phyloP scores from a whole-genome alignment of 2,329 filamentous ascomycete species.

The Neoarthrinium moseri region DNA sequence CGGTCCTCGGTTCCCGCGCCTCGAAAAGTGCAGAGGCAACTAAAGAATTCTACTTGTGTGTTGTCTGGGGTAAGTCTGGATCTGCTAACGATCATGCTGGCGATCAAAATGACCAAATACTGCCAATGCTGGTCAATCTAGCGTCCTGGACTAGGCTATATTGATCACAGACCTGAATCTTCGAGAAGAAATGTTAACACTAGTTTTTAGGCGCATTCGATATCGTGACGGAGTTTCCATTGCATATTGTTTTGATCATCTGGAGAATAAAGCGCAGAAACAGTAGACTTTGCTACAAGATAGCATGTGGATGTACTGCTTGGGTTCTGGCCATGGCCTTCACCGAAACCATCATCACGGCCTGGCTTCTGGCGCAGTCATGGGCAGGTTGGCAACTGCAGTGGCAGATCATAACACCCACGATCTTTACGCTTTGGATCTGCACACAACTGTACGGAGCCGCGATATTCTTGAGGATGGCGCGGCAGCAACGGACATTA shows the following conservation, averaged over 20 bases:
- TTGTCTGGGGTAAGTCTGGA: slow-evolving; percentile 1
- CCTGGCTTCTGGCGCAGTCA: not conserved
- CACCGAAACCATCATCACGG: not conserved
- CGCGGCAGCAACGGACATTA: not conserved
- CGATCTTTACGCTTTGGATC: slow-evolving; percentile 4
- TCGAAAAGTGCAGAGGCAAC: not conserved
- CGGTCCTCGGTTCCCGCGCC: slow-evolving; percentile 1
- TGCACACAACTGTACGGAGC: slow-evolving; percentile 4
- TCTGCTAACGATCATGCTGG: not conserved
- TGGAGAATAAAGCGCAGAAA: not conserved
- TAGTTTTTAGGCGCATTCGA: not conserved
- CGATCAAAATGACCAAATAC: too few relatives aligned
- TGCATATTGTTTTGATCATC: slow-evolving; percentile 1
- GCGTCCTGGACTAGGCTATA: too few relatives aligned
- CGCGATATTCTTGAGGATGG: not conserved
- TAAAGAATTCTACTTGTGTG: not conserved
- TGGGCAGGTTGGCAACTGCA: not conserved
- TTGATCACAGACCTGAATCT: not conserved
- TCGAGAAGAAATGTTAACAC: not conserved
- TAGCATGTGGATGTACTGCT: not conserved
- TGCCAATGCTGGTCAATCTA: too few relatives aligned
- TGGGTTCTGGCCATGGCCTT: not conserved
- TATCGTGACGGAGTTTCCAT: not conserved
- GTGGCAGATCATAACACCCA: slow-evolving; percentile 4
- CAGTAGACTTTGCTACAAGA: not conserved